Percentiles rank a stretch among this genome's conserved stretches.
Conservation (phyloP, 2,329 filamentous ascomycete species). For the Plectosphaerella plurivora region DNA sequence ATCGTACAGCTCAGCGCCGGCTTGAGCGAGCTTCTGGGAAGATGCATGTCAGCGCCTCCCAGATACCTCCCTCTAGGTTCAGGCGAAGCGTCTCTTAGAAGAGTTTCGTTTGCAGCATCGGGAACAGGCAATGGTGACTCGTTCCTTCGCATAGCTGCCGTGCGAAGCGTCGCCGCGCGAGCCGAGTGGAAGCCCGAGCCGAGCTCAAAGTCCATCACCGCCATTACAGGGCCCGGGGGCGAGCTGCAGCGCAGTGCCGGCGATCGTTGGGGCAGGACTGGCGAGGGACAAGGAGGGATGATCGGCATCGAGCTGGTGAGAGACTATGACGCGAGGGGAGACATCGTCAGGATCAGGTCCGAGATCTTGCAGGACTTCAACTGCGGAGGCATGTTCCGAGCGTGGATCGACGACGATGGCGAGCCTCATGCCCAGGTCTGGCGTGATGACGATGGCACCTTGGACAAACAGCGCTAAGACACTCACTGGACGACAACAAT, state of each 20-base stretch:
- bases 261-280: slow-evolving; percentile 65
- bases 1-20: slow-evolving; percentile 33
- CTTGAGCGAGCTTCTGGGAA: slow-evolving; percentile 46
- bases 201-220: slow-evolving; percentile 54
- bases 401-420: slow-evolving; percentile 64
- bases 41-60: slow-evolving; percentile 53
- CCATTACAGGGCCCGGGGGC: slow-evolving; percentile 66
- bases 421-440: slow-evolving; percentile 55
- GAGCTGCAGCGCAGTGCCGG: slow-evolving; percentile 73
- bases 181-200: slow-evolving; percentile 56
- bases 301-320: slow-evolving; percentile 70
- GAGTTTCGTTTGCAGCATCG: slow-evolving; percentile 56
- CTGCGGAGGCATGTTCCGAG: slow-evolving; percentile 83
- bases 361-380: slow-evolving; percentile 75
- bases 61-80: slow-evolving; percentile 27
- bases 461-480: slow-evolving; percentile 3
- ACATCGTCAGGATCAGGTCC: slow-evolving; percentile 33
- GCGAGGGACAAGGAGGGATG: slow-evolving; percentile 80
- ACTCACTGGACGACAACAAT: no score
- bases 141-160: slow-evolving; percentile 69
- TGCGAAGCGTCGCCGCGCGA: slow-evolving; percentile 68
- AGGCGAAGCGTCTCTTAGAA: slow-evolving; percentile 10
- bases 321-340: slow-evolving; percentile 36
- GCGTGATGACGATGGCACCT: slow-evolving; percentile 17
- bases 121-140: slow-evolving; percentile 88